Conservation (phyloP, 306 rosid genomes). For the Pueraria montana region DNA sequence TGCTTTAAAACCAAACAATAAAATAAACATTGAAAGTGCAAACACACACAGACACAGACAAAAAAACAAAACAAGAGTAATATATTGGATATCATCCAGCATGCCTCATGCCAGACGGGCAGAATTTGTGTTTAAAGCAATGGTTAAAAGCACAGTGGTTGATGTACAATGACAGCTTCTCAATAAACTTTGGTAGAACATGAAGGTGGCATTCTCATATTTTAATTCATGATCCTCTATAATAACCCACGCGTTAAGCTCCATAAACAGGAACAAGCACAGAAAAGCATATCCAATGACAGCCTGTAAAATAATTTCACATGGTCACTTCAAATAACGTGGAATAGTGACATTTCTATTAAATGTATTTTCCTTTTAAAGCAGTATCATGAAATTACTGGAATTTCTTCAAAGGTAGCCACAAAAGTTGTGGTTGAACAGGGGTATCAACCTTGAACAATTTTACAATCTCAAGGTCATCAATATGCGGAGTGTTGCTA, state of each 20-base stretch:
- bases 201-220: not conserved
- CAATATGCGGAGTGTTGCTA: conserved; percentile 5
- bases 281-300: conserved; percentile 5
- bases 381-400: conserved; percentile 25
- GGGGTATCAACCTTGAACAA: conserved; percentile 30
- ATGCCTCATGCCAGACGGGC: conserved; percentile 43
- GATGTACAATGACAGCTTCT: conserved; percentile 36
- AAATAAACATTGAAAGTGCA: conserved; percentile 46
- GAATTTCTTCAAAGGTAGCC: conserved; percentile 46
- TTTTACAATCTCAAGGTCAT: conserved; percentile 41
- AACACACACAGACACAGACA: conserved; percentile 52
- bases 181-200: not conserved
- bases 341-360: not conserved
- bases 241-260: conserved; percentile 1
- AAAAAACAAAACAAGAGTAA: conserved; percentile 36
- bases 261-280: conserved; percentile 19
- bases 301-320: conserved; percentile 2
- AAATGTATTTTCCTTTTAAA: not conserved
- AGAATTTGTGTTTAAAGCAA: conserved; percentile 53
- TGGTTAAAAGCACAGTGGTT: conserved; percentile 45
- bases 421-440: conserved; percentile 35
- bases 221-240: not conserved
- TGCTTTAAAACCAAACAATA: conserved; percentile 59
- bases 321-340: not conserved
- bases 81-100: conserved; percentile 35